Base-by-base conservation (phyloP, 345 rosid genomes). In the Abelmoschus esculentus region DNA sequence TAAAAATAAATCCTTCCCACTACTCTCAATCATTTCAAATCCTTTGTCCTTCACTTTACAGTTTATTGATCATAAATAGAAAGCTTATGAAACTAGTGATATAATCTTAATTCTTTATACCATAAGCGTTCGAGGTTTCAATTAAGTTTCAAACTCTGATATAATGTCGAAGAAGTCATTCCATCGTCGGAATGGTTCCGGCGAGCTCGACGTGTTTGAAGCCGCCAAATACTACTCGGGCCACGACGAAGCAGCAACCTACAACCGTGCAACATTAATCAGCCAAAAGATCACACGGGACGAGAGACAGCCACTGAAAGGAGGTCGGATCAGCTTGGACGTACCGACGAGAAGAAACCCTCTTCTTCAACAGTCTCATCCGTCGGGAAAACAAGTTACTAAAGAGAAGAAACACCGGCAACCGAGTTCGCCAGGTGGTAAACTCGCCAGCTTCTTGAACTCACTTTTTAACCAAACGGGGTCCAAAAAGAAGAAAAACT, bases 341-440 rank as follows among this genome's bases (percentile, higher is more conserved):
- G 75, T 80, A 47, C 86, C 89, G 0, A 77, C 79, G 69, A 80
- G 79, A 73, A n/a, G 22, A 53, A 77, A 66, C 58, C 64, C 64
- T 46, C 67, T 65, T 10, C 78, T 76, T 77, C 88, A 73, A 34
- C 87, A 70, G 26, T 17, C 85, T 70, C 81, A 60, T 53, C 66
- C 58, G 52, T 67, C 52, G 36, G 86, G 79, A 47, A 80, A 82
- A 72, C 83, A 77, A 75, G 57, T 2, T 28, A 92, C 85, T 7
- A 40, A 40, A 66, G 86, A 85, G 73, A 87, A 85, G 75, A 89
- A 86, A 67, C 79, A 78, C 75, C 84, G 85, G 84, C 93, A 87
- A 73, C 97, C 98, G 1, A 89, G 90, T 74, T 93, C 98, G 10
- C 98, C 98, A 0, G 98, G 96, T 1, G 95, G 95, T 6, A 81